Base-by-base conservation (phyloP, 805 yeast genomes). In the Brettanomyces nanus region DNA sequence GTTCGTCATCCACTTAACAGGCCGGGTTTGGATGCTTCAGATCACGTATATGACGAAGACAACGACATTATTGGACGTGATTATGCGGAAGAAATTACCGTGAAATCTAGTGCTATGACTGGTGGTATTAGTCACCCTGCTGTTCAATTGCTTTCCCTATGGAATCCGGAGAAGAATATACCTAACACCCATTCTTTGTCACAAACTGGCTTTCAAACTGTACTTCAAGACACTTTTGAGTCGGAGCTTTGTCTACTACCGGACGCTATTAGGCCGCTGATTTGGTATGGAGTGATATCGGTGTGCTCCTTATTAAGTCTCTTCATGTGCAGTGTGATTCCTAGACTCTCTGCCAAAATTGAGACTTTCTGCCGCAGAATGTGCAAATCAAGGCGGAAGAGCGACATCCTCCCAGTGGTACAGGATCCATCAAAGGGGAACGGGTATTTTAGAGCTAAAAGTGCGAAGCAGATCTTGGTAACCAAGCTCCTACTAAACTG, bases 81-180 rank as follows among this genome's bases (percentile, higher is more conserved):
- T 28, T 49, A 45, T 3, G 67, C 75, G 3, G 80, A 79, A 36
- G 98, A 92, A 56, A 76, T 82, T 45, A 85, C 96, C 0, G 87
- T 89, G 21, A 92, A 92, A 58, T 77, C 95, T 3, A 76, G 82
- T 37, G 81, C 96, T 11, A 84, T 92, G 95, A 89, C 95, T 18
- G 84, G 85, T 78, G 97, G 97, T 0, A 77, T 92, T 21, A 60
- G 66, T 37, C 66, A 68, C 37, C 99, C 99, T 0, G 97, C 95
- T 0, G 73, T 87, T 32, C 96, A 92, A 54, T 57, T 92, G 35
- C 59, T 92, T 5, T 76, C 95, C 0, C 65, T 92, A 28, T 52
- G 58, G 58, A 58, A 58, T 36, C 62, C 62, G 1, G 28, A 33
- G 10, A 15, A 26, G 7, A 31, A 31, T 21, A 28, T 25, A 2